These are phyloP conservation scores for Cryphonectria naterciae DNA, from an alignment of 2,329 filamentous ascomycete genomes.

Conservation along the genomic window DNA sequence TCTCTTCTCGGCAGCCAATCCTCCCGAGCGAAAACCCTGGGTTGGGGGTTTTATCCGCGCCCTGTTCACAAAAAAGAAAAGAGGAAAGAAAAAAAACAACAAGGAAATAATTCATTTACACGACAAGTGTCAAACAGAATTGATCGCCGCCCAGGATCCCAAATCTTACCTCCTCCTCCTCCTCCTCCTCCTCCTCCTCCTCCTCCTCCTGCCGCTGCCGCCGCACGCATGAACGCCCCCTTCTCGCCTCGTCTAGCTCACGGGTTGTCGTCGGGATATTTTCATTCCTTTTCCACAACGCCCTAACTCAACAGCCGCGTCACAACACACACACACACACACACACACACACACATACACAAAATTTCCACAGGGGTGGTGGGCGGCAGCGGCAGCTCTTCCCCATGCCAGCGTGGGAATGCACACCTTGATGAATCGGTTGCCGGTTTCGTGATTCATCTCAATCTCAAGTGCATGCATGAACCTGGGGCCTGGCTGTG, in stretches of 20 bases:
- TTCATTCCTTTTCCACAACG: background rate
- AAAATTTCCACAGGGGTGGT: background rate
- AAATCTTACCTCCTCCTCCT: background rate
- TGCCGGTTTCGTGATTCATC: background rate
- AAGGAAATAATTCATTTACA: background rate
- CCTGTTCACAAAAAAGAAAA: background rate
- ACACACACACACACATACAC: background rate
- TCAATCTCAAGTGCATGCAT: background rate
- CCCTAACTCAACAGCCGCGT: background rate
- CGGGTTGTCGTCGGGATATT: background rate
- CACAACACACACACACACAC: background rate
- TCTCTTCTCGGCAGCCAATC: background rate
- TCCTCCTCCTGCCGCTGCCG: too few species aligned
- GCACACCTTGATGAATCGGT: background rate
- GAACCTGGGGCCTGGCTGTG: background rate
- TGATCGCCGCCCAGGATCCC: slow-evolving; percentile 8
- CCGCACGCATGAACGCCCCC: background rate
- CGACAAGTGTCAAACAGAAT: background rate
- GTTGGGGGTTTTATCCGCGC: background rate
- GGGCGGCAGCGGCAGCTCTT: background rate
- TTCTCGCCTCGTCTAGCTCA: background rate
- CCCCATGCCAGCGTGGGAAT: background rate
- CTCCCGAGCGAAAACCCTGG: background rate
- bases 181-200: too few species aligned
- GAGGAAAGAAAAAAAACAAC: background rate